These are phyloP conservation scores for Phialocephala subalpina DNA, from an alignment of 2,329 filamentous ascomycete species.

Conservation along the genomic window DNA sequence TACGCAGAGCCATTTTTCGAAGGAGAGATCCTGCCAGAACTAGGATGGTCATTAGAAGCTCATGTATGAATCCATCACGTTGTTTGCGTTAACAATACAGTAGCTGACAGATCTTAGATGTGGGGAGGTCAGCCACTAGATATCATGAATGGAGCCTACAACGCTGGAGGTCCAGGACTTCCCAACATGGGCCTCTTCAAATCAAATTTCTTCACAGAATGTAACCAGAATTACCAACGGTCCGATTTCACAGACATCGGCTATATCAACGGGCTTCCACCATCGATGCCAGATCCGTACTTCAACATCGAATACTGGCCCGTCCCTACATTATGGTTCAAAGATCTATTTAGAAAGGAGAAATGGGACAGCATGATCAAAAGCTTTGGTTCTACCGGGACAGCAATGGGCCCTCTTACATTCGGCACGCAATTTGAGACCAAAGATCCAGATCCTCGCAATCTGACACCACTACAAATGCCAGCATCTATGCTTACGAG, in stretches of 20 bases:
- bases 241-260: no score
- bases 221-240: no score
- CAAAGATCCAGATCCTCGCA: neutral
- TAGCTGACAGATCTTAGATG: neutral
- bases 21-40: slow-evolving; percentile 15
- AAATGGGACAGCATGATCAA: slow-evolving; percentile 3
- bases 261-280: no score
- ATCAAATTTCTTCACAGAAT: slow-evolving; percentile 5
- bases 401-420: neutral
- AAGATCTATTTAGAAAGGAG: neutral
- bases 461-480: neutral
- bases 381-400: neutral
- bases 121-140: slow-evolving; percentile 12
- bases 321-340: slow-evolving; percentile 13
- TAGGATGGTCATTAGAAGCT: slow-evolving; percentile 19
- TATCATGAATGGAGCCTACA: neutral
- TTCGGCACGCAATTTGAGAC: neutral
- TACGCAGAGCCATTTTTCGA: slow-evolving; percentile 20
- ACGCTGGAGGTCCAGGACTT: slow-evolving; percentile 14
- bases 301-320: slow-evolving; percentile 3
- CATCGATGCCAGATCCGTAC: no score
- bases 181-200: slow-evolving; percentile 3
- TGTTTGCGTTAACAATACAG: neutral
- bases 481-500: no score
- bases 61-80: slow-evolving; percentile 1